Evolutionary conservation across 148 eudicot species (phyloP), one percentile per base, ranked within the genome.

Genomic region (Rhododendron vialii): DNA sequence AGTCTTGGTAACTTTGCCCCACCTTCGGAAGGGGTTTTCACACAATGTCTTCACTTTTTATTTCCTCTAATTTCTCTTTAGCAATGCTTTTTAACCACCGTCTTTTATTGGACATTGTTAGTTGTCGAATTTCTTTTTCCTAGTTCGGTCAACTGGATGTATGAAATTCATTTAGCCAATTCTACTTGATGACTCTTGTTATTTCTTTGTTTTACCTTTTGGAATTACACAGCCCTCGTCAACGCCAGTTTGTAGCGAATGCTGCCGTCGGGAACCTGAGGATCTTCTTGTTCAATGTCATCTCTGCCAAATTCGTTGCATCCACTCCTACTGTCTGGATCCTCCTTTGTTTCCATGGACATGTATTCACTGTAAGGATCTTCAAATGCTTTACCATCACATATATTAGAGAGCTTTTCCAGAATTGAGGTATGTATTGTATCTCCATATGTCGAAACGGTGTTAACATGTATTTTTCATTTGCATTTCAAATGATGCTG

Each of bases 271-370:
- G 79, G 93, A 93, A 86, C 98, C 98, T 2, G 94, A 82, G 89
- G 98, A 96, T 85, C 91, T 91, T 82, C 92, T 95, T 24, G 69
- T 88, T 2, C 85, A 78, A 55, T 96, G 99, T 85, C 87, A 89
- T 51, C 78, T 85, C 51, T 96, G 99, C 91, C 89, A 85, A 47
- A 86, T 63, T 82, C 91, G 91, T 30, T 91, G 96, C 57, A 86
- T 95, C 86, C 99, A 96, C 88, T 85, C 86, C 18, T 96, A 91
- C 87, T 96, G 99, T 88, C 92, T 95, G 45, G 99, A 96, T 63
- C 99, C 99, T 33, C 95, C 95, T 26, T 69, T 92, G 86, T 84
- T 86, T 87, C 99, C 99, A 26, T 96, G 98, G 99, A 90, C 88
- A 78, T 96, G 99, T 81, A 88, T 14, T 81, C 86, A 90, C 85